Conservation (phyloP, 139 green algal species). For the Limnomonas spitsbergensis region DNA sequence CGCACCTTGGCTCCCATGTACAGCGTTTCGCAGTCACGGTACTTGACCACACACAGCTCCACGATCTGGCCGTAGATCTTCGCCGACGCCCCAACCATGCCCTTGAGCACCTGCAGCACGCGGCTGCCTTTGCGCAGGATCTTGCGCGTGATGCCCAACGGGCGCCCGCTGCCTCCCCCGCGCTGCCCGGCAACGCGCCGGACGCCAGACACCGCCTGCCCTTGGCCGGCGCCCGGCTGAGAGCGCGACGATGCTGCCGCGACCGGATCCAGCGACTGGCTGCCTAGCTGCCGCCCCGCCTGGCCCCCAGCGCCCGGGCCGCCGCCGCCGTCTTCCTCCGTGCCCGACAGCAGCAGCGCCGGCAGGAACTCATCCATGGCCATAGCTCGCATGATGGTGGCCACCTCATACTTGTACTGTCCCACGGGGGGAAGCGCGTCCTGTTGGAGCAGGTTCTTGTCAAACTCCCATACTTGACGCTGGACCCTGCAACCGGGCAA, state of each 20-base stretch:
- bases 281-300: background rate
- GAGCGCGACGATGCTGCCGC: background rate
- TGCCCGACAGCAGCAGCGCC: slow-evolving; percentile 2
- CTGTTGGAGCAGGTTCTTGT: slow-evolving; percentile 76
- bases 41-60: slow-evolving; percentile 54
- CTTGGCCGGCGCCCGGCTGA: background rate
- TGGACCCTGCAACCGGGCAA: slow-evolving; percentile 6
- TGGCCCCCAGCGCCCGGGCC: background rate
- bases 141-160: slow-evolving; percentile 32
- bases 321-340: background rate
- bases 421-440: slow-evolving; percentile 66
- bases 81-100: slow-evolving; percentile 44
- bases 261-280: background rate
- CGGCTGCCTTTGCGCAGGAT: slow-evolving; percentile 49
- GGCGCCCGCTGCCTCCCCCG: background rate
- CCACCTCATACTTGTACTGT: slow-evolving; percentile 67
- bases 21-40: slow-evolving; percentile 45
- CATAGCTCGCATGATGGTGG: slow-evolving; percentile 60
- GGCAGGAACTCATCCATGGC: slow-evolving; percentile 65
- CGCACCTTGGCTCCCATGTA: slow-evolving; percentile 40
- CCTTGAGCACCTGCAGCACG: slow-evolving; percentile 35
- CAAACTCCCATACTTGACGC: slow-evolving; percentile 78
- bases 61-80: slow-evolving; percentile 65
- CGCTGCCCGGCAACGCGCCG: slow-evolving; percentile 10
- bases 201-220: background rate